Conservation (phyloP, 257 asterid genomes). For the Salvia rosmarinus region DNA sequence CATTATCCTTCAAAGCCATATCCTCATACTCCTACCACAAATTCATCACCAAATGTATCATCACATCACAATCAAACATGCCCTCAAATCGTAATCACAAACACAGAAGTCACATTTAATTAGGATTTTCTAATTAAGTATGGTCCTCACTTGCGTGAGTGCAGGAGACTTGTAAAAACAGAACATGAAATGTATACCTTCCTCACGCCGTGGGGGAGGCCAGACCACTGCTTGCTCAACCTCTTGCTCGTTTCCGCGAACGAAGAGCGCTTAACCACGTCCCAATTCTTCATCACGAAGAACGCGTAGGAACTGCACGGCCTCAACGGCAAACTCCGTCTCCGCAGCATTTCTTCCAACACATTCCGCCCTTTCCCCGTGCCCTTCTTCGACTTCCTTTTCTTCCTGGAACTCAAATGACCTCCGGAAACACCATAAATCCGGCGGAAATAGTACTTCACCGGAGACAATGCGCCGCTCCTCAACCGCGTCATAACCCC, state of each 20-base stretch:
- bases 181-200: conserved; percentile 39
- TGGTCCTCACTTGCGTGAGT: too few relatives aligned
- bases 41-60: too few relatives aligned
- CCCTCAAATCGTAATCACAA: not conserved
- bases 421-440: conserved; percentile 13
- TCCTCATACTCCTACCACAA: conserved; percentile 39
- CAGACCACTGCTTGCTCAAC: conserved; percentile 38
- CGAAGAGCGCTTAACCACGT: conserved; percentile 34
- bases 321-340: conserved; percentile 34
- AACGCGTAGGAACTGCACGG: conserved; percentile 45
- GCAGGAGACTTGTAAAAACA: too few relatives aligned
- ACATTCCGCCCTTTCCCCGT: conserved; percentile 15
- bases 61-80: not conserved
- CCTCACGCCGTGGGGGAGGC: conserved; percentile 34
- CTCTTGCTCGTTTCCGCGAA: conserved; percentile 45
- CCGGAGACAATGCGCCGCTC: conserved; percentile 44
- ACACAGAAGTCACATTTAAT: too few relatives aligned
- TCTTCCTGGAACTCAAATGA: conserved; percentile 22
- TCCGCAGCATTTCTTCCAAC: conserved; percentile 39
- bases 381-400: not conserved
- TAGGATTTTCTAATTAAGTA: too few relatives aligned
- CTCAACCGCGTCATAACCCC: conserved; percentile 45
- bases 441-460: conserved; percentile 27
- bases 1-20: conserved; percentile 44
- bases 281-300: conserved; percentile 44